Conservation (phyloP, 306 rosid genomes). For the Quercus gilva region DNA sequence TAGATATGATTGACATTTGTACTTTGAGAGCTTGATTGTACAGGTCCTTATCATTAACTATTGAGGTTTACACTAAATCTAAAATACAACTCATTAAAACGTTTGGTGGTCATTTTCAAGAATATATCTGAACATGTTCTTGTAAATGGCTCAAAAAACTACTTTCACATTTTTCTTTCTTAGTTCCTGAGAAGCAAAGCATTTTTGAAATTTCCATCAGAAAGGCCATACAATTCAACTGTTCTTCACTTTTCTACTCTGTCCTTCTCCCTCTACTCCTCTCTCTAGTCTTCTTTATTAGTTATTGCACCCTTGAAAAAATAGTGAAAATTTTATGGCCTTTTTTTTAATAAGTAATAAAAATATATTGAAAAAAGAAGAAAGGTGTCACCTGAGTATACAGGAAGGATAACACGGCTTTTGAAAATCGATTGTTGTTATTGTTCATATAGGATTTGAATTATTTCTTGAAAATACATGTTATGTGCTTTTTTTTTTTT, state of each 20-base stretch:
- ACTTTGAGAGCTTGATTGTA: neutral
- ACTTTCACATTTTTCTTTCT: neutral
- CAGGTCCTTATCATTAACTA: neutral
- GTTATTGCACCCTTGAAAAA: neutral
- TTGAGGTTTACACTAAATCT: neutral
- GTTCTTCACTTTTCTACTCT: neutral
- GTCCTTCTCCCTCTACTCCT: too few species aligned
- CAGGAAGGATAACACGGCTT: neutral
- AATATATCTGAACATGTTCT: neutral
- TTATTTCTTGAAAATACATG: neutral
- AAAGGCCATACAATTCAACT: neutral
- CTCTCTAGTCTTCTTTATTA: neutral
- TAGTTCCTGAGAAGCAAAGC: neutral
- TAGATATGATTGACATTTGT: too few species aligned
- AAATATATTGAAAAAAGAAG: too few species aligned
- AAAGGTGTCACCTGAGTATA: too few species aligned
- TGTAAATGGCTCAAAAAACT: neutral
- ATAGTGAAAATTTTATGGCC: neutral
- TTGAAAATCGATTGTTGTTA: neutral
- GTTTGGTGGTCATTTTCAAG: neutral
- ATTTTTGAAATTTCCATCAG: neutral
- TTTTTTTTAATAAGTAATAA: too few species aligned
- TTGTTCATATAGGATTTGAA: neutral
- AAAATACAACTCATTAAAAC: neutral
- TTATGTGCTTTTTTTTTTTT: neutral